Percentiles rank a stretch among this genome's conserved stretches.
Evolutionary conservation across 164 flowering plant genomes (phyloP).

Genomic region (Warburgia ugandensis): DNA sequence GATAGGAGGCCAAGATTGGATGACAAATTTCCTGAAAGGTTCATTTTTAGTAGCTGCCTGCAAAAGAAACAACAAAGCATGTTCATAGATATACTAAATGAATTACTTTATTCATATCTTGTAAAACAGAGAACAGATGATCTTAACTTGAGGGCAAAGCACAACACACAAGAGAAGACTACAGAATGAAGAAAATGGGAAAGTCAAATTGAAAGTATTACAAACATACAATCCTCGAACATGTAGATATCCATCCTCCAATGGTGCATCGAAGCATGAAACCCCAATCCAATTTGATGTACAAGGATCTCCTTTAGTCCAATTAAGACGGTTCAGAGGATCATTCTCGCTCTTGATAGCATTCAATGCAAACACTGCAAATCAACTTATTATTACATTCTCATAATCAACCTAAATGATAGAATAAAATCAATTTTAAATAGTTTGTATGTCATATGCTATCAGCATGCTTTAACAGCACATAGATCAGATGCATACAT

Average conservation of each 20-base stretch:
- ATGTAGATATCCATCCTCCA: constrained; percentile 57
- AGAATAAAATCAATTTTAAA: too few species aligned
- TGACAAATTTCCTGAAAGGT: constrained; percentile 70
- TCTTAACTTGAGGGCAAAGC: neutral
- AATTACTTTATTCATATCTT: neutral
- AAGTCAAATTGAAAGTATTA: neutral
- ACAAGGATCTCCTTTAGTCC: constrained; percentile 78
- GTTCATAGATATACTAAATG: neutral
- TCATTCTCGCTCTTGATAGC: constrained; percentile 35
- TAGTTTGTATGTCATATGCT: too few species aligned
- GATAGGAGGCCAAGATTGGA: constrained; percentile 69
- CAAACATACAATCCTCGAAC: constrained; percentile 51
- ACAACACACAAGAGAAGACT: neutral
- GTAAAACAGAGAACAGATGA: neutral
- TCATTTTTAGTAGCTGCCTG: constrained; percentile 38
- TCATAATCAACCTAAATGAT: too few species aligned
- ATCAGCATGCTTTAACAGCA: too few species aligned
- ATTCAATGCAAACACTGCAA: constrained; percentile 51
- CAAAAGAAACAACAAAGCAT: neutral
- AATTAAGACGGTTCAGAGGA: constrained; percentile 42
- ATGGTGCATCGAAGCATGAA: constrained; percentile 29
- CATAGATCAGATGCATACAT: too few species aligned
- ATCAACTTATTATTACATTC: too few species aligned
- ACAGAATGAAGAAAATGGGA: neutral
- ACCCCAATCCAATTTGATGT: constrained; percentile 72